phyloP scores from a whole-genome alignment of 257 asterid species.

The Vinca minor region DNA sequence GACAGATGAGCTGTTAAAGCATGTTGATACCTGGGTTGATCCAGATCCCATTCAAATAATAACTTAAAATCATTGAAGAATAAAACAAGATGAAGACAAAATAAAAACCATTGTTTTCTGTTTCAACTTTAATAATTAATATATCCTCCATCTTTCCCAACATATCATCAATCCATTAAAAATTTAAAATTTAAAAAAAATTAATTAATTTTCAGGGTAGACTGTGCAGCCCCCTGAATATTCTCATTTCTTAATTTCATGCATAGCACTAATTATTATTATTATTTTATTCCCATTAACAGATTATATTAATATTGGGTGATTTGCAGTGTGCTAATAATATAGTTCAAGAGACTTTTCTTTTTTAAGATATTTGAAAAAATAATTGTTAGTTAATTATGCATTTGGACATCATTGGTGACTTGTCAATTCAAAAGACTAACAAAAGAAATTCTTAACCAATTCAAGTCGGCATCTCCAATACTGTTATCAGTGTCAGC shows the following conservation, averaged over 20 bases:
- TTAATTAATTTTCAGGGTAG: not conserved
- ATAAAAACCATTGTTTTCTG: slow-evolving; percentile 6
- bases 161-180: slow-evolving; percentile 6
- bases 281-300: slow-evolving; percentile 5
- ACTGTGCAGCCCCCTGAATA: slow-evolving; percentile 10
- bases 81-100: slow-evolving; percentile 71
- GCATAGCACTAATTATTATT: slow-evolving; percentile 1
- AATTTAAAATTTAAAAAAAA: not conserved
- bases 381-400: not conserved
- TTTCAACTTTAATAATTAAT: not conserved
- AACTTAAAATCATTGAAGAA: slow-evolving; percentile 29
- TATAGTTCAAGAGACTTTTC: no score
- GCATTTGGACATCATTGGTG: slow-evolving; percentile 2
- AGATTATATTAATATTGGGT: no score
- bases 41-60: slow-evolving; percentile 46
- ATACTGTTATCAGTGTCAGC: not conserved
- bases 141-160: slow-evolving; percentile 16
- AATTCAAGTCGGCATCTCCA: slow-evolving; percentile 1
- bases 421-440: slow-evolving; percentile 5
- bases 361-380: no score
- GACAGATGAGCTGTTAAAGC: slow-evolving; percentile 73
- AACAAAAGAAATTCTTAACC: slow-evolving; percentile 3
- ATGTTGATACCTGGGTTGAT: slow-evolving; percentile 54
- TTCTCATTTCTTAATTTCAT: slow-evolving; percentile 6
- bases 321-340: no score